Percentiles rank a stretch among this genome's conserved stretches.
phyloP scores from a whole-genome alignment of 2,329 filamentous ascomycete genomes.

The Cladosporium cucumerinum region DNA sequence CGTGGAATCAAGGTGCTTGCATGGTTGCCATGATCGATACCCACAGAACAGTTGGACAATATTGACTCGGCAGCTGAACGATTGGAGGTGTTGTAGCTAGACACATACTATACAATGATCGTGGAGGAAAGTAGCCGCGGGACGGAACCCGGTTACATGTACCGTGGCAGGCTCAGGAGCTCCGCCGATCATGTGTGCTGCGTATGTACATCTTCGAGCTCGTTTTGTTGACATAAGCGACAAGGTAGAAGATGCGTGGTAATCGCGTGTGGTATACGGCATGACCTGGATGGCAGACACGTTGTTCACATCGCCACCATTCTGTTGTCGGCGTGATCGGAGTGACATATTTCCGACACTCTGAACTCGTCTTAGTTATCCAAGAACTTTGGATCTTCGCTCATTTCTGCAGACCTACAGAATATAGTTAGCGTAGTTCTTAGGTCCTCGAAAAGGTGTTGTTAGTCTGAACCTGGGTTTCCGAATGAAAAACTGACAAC shows the following conservation, averaged over 20 bases:
- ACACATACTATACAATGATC: neutral
- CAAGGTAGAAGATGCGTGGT: no score
- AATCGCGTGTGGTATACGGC: neutral
- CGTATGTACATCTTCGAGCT: neutral
- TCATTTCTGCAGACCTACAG: no score
- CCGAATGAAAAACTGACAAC: no score
- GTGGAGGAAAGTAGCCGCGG: neutral
- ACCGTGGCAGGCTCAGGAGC: neutral
- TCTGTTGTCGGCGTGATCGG: neutral
- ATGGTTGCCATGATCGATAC: slow-evolving; percentile 12
- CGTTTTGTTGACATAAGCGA: neutral
- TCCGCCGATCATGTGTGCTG: neutral
- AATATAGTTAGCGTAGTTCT: no score
- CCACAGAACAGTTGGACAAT: neutral
- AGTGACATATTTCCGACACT: neutral
- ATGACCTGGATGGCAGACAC: neutral
- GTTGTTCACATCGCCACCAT: neutral
- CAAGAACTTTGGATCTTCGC: neutral
- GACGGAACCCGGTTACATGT: neutral
- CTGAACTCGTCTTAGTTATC: neutral
- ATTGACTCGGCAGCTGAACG: neutral
- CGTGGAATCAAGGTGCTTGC: slow-evolving; percentile 26
- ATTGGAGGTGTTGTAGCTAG: neutral
- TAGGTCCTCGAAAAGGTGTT: no score
- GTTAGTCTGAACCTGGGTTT: no score